Evolutionary conservation across 306 rosid genomes (phyloP), one percentile per base, ranked within the genome.

Genomic region (Hippophae gyantsensis): DNA sequence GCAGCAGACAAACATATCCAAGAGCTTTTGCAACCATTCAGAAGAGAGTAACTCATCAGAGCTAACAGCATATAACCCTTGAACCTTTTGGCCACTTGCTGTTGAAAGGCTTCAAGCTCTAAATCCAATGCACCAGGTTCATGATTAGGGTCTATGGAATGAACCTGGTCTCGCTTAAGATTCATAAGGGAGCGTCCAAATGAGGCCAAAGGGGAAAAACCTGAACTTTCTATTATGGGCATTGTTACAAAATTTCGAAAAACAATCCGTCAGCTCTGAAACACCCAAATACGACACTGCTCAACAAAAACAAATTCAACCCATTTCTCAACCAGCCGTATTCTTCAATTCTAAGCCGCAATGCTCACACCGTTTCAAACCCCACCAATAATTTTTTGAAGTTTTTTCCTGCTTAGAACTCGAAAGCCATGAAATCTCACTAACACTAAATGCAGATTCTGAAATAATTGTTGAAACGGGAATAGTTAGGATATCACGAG

Each of bases 41-140:
- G 81, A 75, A 9, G 95, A 78, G 57, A 84, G 89, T 59, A 84
- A 72, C 25, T 82, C 85, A 69, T 87, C 85, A 57, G 78, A 81
- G 61, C 63, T 54, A 62, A 55, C 92, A 66, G 57, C 65, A 6
- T 76, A 75, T 25, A 87, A 79, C 76, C 89, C 53, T 71, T 62
- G 14, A 87, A 84, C 5, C 74, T 77, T 66, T 80, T 86, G 0
- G 80, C 38, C 48, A 84, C 86, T 40, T 54, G 82, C 65, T 77
- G 76, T 57, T 84, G 89, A 74, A 82, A 87, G 6, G 66, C 71
- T 4, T 79, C 85, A 42, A 87, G 76, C 68, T 82, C 85, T 13
- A 58, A 60, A 64, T 78, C 79, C 56, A 58, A 75, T n/a, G 84
- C 72, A 68, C 79, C 77, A 0, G 84, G 27, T 49, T 82, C 93